Base-by-base conservation (phyloP, 2,329 filamentous ascomycete genomes). In the Trichoderma koningiopsis region DNA sequence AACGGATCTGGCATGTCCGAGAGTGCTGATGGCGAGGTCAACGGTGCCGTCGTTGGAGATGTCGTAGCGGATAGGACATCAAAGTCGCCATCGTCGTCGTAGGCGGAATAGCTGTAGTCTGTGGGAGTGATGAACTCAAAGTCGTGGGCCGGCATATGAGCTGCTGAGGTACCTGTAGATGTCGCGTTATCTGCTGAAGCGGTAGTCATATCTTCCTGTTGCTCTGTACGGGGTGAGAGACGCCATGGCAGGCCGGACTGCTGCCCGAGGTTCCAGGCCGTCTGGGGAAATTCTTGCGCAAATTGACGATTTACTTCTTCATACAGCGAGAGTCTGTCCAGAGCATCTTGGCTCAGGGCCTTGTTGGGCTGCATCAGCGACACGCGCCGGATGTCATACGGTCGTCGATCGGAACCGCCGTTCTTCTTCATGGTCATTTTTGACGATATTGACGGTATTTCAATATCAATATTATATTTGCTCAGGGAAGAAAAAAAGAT, bases 221-320 rank as follows among this genome's bases (percentile, higher is more conserved):
- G 61, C 13, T 27, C 49, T 56, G 49, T 16, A 16, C 31, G 27
- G 14, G 35, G 35, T 43, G 61, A 64, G 61, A 56, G 22, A 64
- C 56, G 29, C 52, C 61, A 64, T 22, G 49, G 61, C 22, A 56
- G 16, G 35, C 49, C 4, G 49, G 19, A 31, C 8, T 19, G 52
- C 16, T 63, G 31, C 35, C 14, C 61, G 22, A 43, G 11, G 2
- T 19, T 19, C 35, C 49, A 13, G 13, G 61, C 52, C 24, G 55
- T 43, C 3, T 64, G 61, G 11, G 61, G 49, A 3, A 56, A 43
- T 35, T 56, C 61, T 24, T 64, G 61, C n/a, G 49, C 61, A 40
- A 64, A 64, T 22, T 56, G 61, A 43, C 61, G 61, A 7, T 53
- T 43, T 37, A 56, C 52, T 64, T 64, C 49, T 56, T 56, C 61